phyloP scores from a whole-genome alignment of 768 basidiomycete species.

The Amanita rubescens region DNA sequence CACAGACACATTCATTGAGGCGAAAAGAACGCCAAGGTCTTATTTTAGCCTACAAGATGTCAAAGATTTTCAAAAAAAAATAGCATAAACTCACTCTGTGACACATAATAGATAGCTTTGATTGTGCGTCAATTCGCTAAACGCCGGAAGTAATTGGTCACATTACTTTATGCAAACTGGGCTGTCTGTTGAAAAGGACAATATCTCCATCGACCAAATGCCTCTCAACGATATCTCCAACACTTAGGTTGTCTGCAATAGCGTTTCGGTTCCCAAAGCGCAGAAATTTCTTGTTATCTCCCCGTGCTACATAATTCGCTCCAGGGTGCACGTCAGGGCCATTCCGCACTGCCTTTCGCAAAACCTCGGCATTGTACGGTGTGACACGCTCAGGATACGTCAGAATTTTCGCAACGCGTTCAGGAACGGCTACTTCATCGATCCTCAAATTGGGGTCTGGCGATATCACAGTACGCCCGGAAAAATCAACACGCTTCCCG shows the following conservation, averaged over 20 bases:
- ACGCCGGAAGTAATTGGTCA: background rate
- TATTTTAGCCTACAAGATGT: conserved; percentile 59
- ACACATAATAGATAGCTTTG: conserved; percentile 96
- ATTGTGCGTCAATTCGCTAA: background rate
- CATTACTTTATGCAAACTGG: conserved; percentile 87
- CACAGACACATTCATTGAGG: conserved; percentile 98
- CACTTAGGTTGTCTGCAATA: conserved; percentile 72
- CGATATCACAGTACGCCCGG: conserved; percentile 95
- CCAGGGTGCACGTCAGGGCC: conserved; percentile 91
- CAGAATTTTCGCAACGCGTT: conserved; percentile 88
- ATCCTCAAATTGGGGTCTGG: conserved; percentile 98
- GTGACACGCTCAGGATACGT: conserved; percentile 98
- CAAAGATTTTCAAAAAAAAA: background rate
- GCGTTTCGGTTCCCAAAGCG: conserved; percentile 78
- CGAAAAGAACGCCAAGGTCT: conserved; percentile 97
- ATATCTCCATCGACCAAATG: conserved; percentile 95
- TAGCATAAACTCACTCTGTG: conserved; percentile 66
- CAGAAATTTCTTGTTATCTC: conserved; percentile 83
- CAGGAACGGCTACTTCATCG: conserved; percentile 96
- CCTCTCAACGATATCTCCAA: conserved; percentile 92
- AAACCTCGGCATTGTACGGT: conserved; percentile 72
- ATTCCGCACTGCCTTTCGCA: conserved; percentile 76
- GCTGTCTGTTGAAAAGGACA: conserved; percentile 97
- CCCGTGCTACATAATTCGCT: conserved; percentile 87
- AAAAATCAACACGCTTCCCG: conserved; percentile 98